Base-by-base conservation (phyloP, 2,329 filamentous ascomycete species). In the Trichophyton schoenleinii region DNA sequence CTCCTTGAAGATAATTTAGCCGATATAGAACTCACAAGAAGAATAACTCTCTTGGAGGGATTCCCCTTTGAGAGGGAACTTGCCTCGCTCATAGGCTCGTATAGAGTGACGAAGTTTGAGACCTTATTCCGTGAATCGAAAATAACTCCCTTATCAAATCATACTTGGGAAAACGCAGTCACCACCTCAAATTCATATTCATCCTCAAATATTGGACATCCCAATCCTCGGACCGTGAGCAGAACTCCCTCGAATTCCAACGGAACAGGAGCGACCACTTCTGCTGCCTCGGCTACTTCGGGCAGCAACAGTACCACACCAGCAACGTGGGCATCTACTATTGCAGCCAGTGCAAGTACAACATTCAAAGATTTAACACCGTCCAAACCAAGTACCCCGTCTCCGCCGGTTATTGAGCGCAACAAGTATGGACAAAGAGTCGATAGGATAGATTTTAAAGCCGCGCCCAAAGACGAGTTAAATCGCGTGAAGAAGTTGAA, bases 401-500 rank as follows among this genome's bases (percentile, higher is more conserved):
- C 73, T 5, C 75, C 74, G 63, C 66, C 69, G 63, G 68, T 70
- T 22, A 78, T 85, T 61, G 75, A 79, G 53, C 80, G 81, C 63
- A 86, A 86, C 70, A 80, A 80, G 63, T 73, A 75, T 62, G 82
- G 82, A 42, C 82, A 85, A 67, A 81, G 83, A 61, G 76, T 86
- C 61, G 83, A 86, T 67, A 72, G 72, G 66, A 76, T 70, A 66
- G 77, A 69, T 67, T 77, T 70, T 71, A 79, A 71, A 78, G 79
- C 70, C 71, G 83, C 75, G 72, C 75, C 75, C 57, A 74, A 81
- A 62, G 76, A 81, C 18, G 81, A 84, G 63, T 75, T 85, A 55
- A 79, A 81, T 66, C 79, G 81, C 20, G 72, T 86, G 66, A 85
- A 85, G 72, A 82, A 81, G 70, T 70, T 84, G 64, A 85, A 86